phyloP scores from a whole-genome alignment of 441 rosid species.

The Pelargonium cotyledonis region DNA sequence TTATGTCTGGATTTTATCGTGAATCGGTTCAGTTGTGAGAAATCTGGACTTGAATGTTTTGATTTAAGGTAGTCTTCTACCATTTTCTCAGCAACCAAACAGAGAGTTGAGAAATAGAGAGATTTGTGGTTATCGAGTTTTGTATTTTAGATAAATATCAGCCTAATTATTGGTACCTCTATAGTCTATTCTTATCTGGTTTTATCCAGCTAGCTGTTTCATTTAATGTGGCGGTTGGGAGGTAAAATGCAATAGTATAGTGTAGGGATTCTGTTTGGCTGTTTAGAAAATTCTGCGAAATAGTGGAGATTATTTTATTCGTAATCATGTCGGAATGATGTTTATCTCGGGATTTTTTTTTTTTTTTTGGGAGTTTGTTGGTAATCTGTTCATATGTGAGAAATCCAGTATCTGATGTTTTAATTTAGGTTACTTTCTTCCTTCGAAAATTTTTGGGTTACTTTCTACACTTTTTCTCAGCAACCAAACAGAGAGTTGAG shows the following conservation, averaged over 20 bases:
- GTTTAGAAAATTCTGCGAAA: background rate
- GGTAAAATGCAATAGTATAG: no score
- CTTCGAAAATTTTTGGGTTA: no score
- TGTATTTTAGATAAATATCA: no score
- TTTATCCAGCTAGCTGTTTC: no score
- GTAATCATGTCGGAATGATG: background rate
- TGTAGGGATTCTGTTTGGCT: background rate
- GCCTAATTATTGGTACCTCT: no score
- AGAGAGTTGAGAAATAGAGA: background rate
- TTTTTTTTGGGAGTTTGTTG: background rate
- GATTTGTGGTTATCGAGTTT: background rate
- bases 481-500: constrained; percentile 10
- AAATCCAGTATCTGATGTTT: no score
- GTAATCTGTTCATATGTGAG: no score
- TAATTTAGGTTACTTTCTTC: no score
- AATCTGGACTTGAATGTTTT: background rate
- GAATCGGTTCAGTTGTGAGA: no score
- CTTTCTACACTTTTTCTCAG: constrained; percentile 17
- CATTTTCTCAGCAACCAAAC: background rate
- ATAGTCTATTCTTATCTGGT: no score
- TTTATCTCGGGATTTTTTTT: background rate
- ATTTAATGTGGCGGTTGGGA: no score
- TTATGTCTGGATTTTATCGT: background rate
- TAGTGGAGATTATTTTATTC: background rate
- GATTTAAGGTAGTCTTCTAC: background rate